phyloP scores from a whole-genome alignment of 2,329 filamentous ascomycete species.

The Neophaeococcomyces aloes region DNA sequence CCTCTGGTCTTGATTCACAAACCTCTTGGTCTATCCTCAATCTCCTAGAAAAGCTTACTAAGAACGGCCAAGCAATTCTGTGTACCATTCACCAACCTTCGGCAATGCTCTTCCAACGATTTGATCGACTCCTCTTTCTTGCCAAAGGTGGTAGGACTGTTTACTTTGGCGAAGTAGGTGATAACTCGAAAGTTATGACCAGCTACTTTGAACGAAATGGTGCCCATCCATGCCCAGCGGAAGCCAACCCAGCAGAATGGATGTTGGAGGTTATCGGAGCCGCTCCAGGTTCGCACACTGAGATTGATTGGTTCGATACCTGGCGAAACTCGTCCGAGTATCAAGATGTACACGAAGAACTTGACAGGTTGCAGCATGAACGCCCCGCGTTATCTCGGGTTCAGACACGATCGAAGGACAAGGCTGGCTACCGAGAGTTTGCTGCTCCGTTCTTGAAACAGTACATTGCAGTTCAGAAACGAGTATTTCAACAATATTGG shows the following conservation, averaged over 20 bases:
- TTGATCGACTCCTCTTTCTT: conserved; percentile 55
- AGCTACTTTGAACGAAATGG: conserved; percentile 58
- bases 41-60: conserved; percentile 78
- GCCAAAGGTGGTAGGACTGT: conserved; percentile 56
- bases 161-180: conserved; percentile 58
- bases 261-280: conserved; percentile 54
- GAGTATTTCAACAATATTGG: conserved; percentile 89
- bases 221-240: conserved; percentile 46
- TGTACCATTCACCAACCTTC: conserved; percentile 98
- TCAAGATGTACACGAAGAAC: conserved; percentile 42
- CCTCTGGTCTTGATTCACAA: conserved; percentile 84
- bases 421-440: conserved; percentile 61
- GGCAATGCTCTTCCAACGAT: conserved; percentile 86
- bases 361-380: conserved; percentile 46
- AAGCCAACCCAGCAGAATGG: conserved; percentile 66
- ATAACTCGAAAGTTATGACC: conserved; percentile 47
- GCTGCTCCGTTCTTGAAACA: conserved; percentile 64
- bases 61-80: conserved; percentile 84
- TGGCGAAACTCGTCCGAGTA: conserved; percentile 54
- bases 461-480: conserved; percentile 54
- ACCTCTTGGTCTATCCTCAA: conserved; percentile 88
- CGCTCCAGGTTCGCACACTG: conserved; percentile 51
- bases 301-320: conserved; percentile 55
- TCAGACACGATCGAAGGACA: conserved; percentile 35
- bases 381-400: conserved; percentile 32